Evolutionary conservation across 2,329 filamentous ascomycete species (phyloP).

Genomic region (Harringtonia lauricola): DNA sequence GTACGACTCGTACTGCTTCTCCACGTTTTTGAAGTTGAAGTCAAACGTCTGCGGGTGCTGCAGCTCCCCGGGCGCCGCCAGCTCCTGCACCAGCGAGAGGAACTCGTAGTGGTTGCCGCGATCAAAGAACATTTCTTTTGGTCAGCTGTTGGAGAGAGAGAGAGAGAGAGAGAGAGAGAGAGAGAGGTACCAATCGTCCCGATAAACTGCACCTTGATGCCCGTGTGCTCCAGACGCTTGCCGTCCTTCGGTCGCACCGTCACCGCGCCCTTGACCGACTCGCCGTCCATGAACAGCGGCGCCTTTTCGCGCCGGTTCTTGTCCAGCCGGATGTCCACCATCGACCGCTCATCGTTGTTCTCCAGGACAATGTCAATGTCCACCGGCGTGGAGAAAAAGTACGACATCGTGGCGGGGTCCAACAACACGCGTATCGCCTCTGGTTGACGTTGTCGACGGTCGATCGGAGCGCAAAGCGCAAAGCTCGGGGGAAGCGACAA

Average conservation of each 20-base stretch:
- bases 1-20: slow-evolving; percentile 99
- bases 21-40: slow-evolving; percentile 99
- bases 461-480: too few species aligned
- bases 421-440: too few species aligned
- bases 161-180: background rate
- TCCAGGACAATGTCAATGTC: slow-evolving; percentile 98
- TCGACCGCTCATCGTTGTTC: slow-evolving; percentile 84
- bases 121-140: slow-evolving; percentile 96
- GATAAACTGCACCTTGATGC: slow-evolving; percentile 99
- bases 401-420: slow-evolving; percentile 59
- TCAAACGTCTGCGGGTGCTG: slow-evolving; percentile 98
- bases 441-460: too few species aligned
- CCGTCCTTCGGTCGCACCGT: slow-evolving; percentile 96
- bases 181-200: slow-evolving; percentile 72
- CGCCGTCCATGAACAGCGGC: slow-evolving; percentile 93
- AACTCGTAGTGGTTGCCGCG: slow-evolving; percentile 99
- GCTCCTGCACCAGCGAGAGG: slow-evolving; percentile 89
- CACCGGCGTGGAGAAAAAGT: slow-evolving; percentile 95
- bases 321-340: slow-evolving; percentile 96
- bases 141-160: slow-evolving; percentile 2
- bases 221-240: slow-evolving; percentile 93
- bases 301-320: slow-evolving; percentile 97
- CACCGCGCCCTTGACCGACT: slow-evolving; percentile 93
- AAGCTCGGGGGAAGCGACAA: too few species aligned
- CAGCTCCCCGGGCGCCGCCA: slow-evolving; percentile 91